Evolutionary conservation across 2,329 filamentous ascomycete genomes (phyloP), one percentile per base, ranked within the genome.

Genomic region (Zasmidium cellare): DNA sequence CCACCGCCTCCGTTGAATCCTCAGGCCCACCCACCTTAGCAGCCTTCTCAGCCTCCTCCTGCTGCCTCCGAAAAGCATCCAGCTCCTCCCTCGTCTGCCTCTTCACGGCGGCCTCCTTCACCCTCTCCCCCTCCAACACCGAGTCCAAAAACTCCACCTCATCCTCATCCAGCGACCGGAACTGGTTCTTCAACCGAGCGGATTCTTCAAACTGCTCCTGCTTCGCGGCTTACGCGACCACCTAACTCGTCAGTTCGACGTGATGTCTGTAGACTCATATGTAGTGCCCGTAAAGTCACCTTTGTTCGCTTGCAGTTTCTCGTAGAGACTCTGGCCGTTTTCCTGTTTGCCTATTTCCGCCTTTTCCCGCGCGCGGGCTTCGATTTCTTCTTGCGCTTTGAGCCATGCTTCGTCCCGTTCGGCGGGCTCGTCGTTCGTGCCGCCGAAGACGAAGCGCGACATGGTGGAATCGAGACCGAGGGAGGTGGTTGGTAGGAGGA

Each of bases 301-400:
- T 84, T 92, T 93, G 74, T 94, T 94, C 46, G 87, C 90, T 75
- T 93, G 87, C 52, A 94, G 74, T 1, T 89, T 81, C 46, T 92
- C 90, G 71, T 82, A 94, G 24, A 94, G 79, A 52, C 82, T 87
- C 82, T 86, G 65, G 87, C 76, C 78, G 18, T 78, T 74, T 55
- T 77, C 71, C 56, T 76, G 73, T 57, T 66, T 63, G 57, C 79
- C 76, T 59, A 80, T 75, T 55, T 84, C 81, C 25, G 82, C 80
- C 58, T 84, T 81, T 57, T 77, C 76, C 61, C 75, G 76, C 41
- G 85, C 79, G 61, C 86, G 57, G 11, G 81, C 81, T 18, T 88
- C 87, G 18, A 92, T 79, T 61, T 88, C 82, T 47, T 78, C 75
- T 72, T 89, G 84, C 12, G 87, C 88, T 31, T 79, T 77, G 63